Evolutionary conservation across 805 yeast genomes (phyloP).

Genomic region (Kodamaea laetipori): DNA sequence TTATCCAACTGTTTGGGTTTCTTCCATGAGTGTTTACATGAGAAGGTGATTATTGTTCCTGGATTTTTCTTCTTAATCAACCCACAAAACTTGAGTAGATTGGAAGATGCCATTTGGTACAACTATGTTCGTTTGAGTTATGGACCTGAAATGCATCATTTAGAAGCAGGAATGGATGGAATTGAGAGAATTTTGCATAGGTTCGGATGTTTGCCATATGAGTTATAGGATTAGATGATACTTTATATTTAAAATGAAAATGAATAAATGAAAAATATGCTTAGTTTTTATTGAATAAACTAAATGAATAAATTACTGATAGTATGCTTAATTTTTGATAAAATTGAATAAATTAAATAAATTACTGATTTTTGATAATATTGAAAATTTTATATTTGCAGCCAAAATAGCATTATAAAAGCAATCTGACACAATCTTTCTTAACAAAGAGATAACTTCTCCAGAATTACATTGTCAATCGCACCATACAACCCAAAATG

Average conservation of each 20-base stretch:
- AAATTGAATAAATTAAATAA: too few relatives aligned
- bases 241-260: background rate
- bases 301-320: too few relatives aligned
- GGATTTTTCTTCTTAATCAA: constrained; percentile 64
- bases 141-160: constrained; percentile 56
- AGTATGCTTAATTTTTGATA: too few relatives aligned
- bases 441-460: too few relatives aligned
- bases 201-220: constrained; percentile 45
- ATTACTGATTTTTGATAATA: too few relatives aligned
- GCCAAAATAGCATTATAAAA: too few relatives aligned
- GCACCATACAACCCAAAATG: too few relatives aligned
- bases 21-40: constrained; percentile 64
- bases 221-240: constrained; percentile 9
- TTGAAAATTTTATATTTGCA: too few relatives aligned
- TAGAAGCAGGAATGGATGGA: constrained; percentile 61
- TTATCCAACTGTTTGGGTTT: constrained; percentile 59
- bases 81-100: constrained; percentile 48
- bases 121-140: constrained; percentile 59
- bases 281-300: too few relatives aligned
- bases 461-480: too few relatives aligned
- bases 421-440: too few relatives aligned
- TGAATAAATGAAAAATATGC: too few relatives aligned
- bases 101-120: constrained; percentile 61
- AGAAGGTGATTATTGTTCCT: constrained; percentile 60
- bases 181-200: constrained; percentile 51